phyloP scores from a whole-genome alignment of 495 filamentous ascomycete species.

The Melanomma pulvis-pyrius region DNA sequence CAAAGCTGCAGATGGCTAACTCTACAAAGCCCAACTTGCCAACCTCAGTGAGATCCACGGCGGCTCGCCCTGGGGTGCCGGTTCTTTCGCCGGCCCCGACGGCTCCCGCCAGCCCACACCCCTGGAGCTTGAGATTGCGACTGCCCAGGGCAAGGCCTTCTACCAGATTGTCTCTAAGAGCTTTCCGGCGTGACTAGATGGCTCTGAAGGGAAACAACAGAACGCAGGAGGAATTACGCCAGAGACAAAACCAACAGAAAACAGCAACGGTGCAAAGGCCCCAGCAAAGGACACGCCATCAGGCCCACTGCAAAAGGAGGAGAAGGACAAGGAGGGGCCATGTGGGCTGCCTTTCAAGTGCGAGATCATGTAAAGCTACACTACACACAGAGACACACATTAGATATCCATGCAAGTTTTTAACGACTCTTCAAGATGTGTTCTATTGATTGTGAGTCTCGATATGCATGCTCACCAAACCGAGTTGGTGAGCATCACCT shows the following conservation, averaged over 20 bases:
- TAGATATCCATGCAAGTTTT: not conserved
- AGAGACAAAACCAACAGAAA: constrained; percentile 10
- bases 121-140: constrained; percentile 76
- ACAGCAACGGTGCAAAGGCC: constrained; percentile 1
- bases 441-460: no score
- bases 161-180: constrained; percentile 76
- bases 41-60: constrained; percentile 79
- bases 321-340: constrained; percentile 56
- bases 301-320: constrained; percentile 30
- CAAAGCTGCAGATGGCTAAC: not conserved
- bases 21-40: constrained; percentile 51
- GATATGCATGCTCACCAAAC: no score
- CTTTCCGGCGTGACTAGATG: constrained; percentile 83
- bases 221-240: constrained; percentile 4
- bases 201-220: constrained; percentile 41
- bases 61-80: constrained; percentile 90
- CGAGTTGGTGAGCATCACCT: no score
- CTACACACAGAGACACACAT: constrained; percentile 43
- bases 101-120: constrained; percentile 78
- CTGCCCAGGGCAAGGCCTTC: constrained; percentile 82
- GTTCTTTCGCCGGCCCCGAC: constrained; percentile 79
- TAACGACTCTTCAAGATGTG: no score
- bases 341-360: constrained; percentile 74
- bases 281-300: constrained; percentile 15
- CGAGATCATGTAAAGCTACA: constrained; percentile 53